Evolutionary conservation across 495 filamentous ascomycete species (phyloP).

Genomic region (Jackrogersella minutella): DNA sequence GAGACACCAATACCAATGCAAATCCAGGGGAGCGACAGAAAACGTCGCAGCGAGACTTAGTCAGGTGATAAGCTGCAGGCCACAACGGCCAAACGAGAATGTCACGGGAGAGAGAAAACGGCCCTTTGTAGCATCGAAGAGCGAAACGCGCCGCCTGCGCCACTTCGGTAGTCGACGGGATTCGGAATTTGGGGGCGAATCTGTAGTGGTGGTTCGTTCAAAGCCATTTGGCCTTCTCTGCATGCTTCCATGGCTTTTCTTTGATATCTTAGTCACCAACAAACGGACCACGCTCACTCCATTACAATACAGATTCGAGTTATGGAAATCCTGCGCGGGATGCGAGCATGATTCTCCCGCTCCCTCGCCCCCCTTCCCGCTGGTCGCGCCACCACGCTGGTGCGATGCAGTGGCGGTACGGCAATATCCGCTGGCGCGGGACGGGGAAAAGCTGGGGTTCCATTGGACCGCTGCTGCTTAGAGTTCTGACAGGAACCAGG

Average conservation of each 20-base stretch:
- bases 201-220: too few species aligned
- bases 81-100: background rate
- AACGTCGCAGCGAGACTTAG: slow-evolving; percentile 8
- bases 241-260: background rate
- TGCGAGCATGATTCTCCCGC: background rate
- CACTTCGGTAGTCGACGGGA: too few species aligned
- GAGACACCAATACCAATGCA: too few species aligned
- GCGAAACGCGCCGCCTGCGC: too few species aligned
- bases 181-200: too few species aligned
- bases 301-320: slow-evolving; percentile 6
- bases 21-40: slow-evolving; percentile 25
- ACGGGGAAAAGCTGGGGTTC: slow-evolving; percentile 7
- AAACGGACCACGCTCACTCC: background rate
- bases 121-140: too few species aligned
- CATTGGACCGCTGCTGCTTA: slow-evolving; percentile 15
- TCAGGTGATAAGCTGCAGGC: slow-evolving; percentile 6
- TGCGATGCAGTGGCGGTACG: slow-evolving; percentile 1
- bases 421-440: slow-evolving; percentile 9
- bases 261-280: background rate
- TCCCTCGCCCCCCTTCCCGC: slow-evolving; percentile 12
- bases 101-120: too few species aligned
- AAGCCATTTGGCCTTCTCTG: background rate
- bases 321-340: slow-evolving; percentile 29
- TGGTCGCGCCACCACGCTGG: background rate
- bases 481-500: slow-evolving; percentile 13